phyloP scores from a whole-genome alignment of 2,329 filamentous ascomycete genomes.

The Aspergillus sp. region DNA sequence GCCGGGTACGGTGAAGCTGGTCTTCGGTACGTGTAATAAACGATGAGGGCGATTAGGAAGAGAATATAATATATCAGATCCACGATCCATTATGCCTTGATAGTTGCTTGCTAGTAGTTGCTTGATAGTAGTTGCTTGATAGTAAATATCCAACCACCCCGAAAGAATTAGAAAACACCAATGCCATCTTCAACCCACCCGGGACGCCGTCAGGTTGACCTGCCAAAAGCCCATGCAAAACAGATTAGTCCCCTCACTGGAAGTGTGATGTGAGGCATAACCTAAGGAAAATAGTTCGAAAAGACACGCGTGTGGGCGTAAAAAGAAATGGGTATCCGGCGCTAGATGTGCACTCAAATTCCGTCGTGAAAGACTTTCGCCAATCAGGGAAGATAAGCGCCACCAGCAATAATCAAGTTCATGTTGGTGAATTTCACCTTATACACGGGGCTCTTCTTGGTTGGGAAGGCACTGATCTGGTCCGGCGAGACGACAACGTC shows the following conservation, averaged over 20 bases:
- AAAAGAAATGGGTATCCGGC: slow-evolving; percentile 20
- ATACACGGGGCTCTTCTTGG: slow-evolving; percentile 93
- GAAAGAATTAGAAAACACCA: slow-evolving; percentile 13
- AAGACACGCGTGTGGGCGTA: background rate
- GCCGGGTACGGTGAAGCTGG: background rate
- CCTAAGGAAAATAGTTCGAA: background rate
- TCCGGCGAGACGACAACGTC: slow-evolving; percentile 88
- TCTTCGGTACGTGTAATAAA: background rate
- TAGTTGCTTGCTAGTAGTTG: background rate
- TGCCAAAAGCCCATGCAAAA: slow-evolving; percentile 5
- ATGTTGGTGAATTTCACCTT: slow-evolving; percentile 92
- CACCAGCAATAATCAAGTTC: slow-evolving; percentile 88
- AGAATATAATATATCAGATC: background rate
- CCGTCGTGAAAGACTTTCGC: background rate
- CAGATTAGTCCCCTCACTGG: background rate
- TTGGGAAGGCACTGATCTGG: slow-evolving; percentile 91
- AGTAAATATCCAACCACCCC: slow-evolving; percentile 8
- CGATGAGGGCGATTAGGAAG: background rate
- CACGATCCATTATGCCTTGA: background rate
- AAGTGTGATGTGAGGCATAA: background rate
- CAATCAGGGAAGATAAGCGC: slow-evolving; percentile 60
- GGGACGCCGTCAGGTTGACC: slow-evolving; percentile 14
- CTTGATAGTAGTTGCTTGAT: slow-evolving; percentile 7
- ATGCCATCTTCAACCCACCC: slow-evolving; percentile 10
- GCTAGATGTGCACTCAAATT: slow-evolving; percentile 16